A percentile compares a stretch with the other conserved stretches of the same genome.
These are phyloP conservation scores for Starmerella floricola DNA, from an alignment of 805 yeast genomes.

Conservation along the genomic window DNA sequence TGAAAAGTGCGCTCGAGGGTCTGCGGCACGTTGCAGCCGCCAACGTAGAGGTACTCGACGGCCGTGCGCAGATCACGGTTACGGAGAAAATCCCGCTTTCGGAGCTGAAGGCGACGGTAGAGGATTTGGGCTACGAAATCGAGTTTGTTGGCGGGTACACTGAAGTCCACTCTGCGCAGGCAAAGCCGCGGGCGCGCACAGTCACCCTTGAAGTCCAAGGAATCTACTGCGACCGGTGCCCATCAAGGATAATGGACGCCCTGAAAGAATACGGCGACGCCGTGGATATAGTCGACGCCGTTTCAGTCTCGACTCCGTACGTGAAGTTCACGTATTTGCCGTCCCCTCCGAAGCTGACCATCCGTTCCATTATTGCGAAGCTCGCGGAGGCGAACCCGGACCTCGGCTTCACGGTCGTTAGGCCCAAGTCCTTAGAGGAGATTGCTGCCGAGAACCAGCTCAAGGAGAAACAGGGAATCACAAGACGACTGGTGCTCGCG, in stretches of 20 bases:
- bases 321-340: slow-evolving; percentile 58
- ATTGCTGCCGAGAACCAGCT: slow-evolving; percentile 36
- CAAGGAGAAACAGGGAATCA: slow-evolving; percentile 34
- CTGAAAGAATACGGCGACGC: slow-evolving; percentile 45
- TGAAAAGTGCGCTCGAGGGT: slow-evolving; percentile 34
- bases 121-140: slow-evolving; percentile 57
- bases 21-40: slow-evolving; percentile 43
- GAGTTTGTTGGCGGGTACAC: slow-evolving; percentile 35
- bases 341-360: slow-evolving; percentile 37
- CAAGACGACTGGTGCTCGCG: slow-evolving; percentile 34
- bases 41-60: slow-evolving; percentile 46
- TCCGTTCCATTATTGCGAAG: slow-evolving; percentile 43
- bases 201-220: slow-evolving; percentile 48
- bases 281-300: slow-evolving; percentile 42
- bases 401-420: slow-evolving; percentile 43
- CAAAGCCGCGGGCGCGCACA: slow-evolving; percentile 41
- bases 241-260: slow-evolving; percentile 40
- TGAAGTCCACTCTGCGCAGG: slow-evolving; percentile 34
- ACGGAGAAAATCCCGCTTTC: slow-evolving; percentile 31
- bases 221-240: slow-evolving; percentile 64
- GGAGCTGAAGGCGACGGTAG: slow-evolving; percentile 40
- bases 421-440: slow-evolving; percentile 50
- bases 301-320: slow-evolving; percentile 44
- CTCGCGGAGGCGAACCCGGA: slow-evolving; percentile 36
- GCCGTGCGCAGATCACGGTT: slow-evolving; percentile 50